These are phyloP conservation scores for Komagataella populi DNA, from an alignment of 805 yeast genomes.

Conservation along the genomic window DNA sequence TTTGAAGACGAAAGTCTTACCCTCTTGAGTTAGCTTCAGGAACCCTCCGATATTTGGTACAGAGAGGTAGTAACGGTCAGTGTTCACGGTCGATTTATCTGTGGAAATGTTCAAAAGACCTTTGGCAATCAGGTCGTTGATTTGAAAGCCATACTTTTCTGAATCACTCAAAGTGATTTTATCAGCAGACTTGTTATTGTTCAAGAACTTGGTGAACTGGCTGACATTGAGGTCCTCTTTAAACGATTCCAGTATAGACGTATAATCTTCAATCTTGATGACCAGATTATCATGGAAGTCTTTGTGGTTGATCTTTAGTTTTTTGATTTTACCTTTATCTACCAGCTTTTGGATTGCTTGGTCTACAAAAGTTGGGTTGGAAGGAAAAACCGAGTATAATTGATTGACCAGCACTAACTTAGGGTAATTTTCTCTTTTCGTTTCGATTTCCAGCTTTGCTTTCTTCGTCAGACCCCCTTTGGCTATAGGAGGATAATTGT, in stretches of 20 bases:
- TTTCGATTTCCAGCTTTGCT: slow-evolving; percentile 8
- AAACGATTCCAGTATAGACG: slow-evolving; percentile 4
- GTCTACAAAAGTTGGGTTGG: slow-evolving; percentile 38
- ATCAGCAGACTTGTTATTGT: slow-evolving; percentile 9
- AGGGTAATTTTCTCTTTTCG: slow-evolving; percentile 16
- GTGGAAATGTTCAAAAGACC: background rate
- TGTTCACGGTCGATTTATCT: slow-evolving; percentile 30
- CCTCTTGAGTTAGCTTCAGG: slow-evolving; percentile 27
- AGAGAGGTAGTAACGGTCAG: slow-evolving; percentile 24
- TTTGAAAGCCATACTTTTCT: slow-evolving; percentile 8
- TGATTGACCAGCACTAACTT: slow-evolving; percentile 29
- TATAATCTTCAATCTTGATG: slow-evolving; percentile 12
- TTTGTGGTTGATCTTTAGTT: slow-evolving; percentile 20
- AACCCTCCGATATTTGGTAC: slow-evolving; percentile 38
- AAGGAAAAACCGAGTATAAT: slow-evolving; percentile 31
- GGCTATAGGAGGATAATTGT: slow-evolving; percentile 6
- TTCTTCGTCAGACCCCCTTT: slow-evolving; percentile 11
- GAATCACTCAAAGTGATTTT: slow-evolving; percentile 13
- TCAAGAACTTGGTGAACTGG: slow-evolving; percentile 7
- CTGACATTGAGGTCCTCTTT: slow-evolving; percentile 16
- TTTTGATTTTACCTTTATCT: slow-evolving; percentile 22
- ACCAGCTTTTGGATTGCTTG: slow-evolving; percentile 23
- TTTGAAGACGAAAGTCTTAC: slow-evolving; percentile 30
- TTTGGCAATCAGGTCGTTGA: slow-evolving; percentile 17
- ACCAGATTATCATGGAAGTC: slow-evolving; percentile 30